Base-by-base conservation (phyloP, 495 filamentous ascomycete species). In the Opeltia flavorubescens region DNA sequence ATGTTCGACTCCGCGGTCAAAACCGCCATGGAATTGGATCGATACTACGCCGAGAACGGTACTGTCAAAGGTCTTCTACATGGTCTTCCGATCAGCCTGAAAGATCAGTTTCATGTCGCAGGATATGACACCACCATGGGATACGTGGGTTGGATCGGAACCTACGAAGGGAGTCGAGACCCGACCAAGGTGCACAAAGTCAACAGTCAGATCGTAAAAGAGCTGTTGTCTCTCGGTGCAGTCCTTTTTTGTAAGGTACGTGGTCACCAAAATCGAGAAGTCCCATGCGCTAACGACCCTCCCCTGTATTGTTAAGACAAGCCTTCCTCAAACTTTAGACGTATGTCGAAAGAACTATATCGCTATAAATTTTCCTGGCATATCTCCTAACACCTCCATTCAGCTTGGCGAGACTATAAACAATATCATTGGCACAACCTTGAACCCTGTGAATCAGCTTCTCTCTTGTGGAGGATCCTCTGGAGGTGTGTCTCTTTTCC, bases 361-460 rank as follows among this genome's bases (percentile, higher is more conserved):
- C 18, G 31, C 33, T 5, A 4, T 42, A 2, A 9, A 44, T 9
- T 11, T 1, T 7, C 5, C 17, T 0, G 5, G 21, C 8, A 26
- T 13, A 11, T 3, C 18, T 31, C 27, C 31, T 28, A 3, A 9
- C 34, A 15, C 8, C 7, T 8, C 11, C 18, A 17, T 15, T 6
- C 36, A 54, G 48, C 25, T 54, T 27, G 56, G 56, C 23, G 58
- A 66, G 44, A 68, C 65, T 1, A 55, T 62, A 42, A 77, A 76
- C 62, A 69, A 75, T 48, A 67, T 75, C 40, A 71, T 74, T 35
- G 66, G 60, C 1, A 66, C 68, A 48, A 75, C 71, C 0, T 55
- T 66, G 43, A 76, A 76, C 47, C 71, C 72, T 1, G 56, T 59
- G 48, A 75, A 75, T 43, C 56, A 68, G 13, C 54, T 63, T 1